phyloP scores from a whole-genome alignment of 164 flowering plant genomes.

The Taxillus chinensis region DNA sequence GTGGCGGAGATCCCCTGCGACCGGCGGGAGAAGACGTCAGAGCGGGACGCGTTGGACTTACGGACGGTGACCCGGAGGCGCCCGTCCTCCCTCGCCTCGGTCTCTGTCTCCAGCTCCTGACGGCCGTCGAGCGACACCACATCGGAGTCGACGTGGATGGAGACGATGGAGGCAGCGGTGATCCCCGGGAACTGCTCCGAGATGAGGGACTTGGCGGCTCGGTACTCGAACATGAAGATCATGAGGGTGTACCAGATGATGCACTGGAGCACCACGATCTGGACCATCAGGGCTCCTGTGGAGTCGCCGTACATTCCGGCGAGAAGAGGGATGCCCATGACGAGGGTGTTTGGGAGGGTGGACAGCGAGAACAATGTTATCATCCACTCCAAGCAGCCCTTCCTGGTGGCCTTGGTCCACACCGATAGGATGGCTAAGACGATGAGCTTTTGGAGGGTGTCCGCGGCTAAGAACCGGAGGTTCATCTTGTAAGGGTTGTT shows the following conservation, averaged over 20 bases:
- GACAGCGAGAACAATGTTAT: conserved; percentile 80
- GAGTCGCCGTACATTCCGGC: conserved; percentile 83
- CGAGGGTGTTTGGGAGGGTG: conserved; percentile 85
- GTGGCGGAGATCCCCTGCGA: conserved; percentile 56
- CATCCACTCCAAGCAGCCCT: conserved; percentile 71
- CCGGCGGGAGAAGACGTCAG: conserved; percentile 69
- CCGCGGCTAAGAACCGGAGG: conserved; percentile 77
- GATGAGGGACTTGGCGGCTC: conserved; percentile 69
- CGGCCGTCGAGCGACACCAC: conserved; percentile 73
- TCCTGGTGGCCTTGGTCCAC: conserved; percentile 46
- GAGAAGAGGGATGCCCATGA: conserved; percentile 86
- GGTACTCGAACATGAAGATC: conserved; percentile 78
- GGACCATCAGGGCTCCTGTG: conserved; percentile 79
- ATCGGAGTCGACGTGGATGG: conserved; percentile 81
- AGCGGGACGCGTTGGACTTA: conserved; percentile 73
- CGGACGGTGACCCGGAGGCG: conserved; percentile 78
- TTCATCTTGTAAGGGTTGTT: conserved; percentile 84
- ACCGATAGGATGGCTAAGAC: conserved; percentile 37
- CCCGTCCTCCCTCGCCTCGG: conserved; percentile 73
- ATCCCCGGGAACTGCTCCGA: conserved; percentile 67
- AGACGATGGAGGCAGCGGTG: conserved; percentile 76
- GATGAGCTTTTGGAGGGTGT: conserved; percentile 74
- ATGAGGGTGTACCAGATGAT: conserved; percentile 93
- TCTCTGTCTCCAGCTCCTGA: conserved; percentile 62
- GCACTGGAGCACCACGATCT: conserved; percentile 83